phyloP scores from a whole-genome alignment of 768 basidiomycete genomes.

The Boletus tomentosulus region DNA sequence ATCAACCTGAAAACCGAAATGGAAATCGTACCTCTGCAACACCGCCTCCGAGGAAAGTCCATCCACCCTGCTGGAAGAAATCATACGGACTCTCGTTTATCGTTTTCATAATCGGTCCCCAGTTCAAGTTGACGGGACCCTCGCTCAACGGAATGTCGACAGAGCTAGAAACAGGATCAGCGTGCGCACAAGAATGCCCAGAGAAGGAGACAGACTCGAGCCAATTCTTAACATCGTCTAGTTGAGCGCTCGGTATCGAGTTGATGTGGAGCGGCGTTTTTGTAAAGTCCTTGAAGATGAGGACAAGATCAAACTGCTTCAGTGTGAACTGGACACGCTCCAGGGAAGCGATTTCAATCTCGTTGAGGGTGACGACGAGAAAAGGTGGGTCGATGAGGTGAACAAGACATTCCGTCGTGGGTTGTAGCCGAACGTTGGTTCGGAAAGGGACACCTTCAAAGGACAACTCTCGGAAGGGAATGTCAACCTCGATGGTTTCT shows the following conservation, averaged over 20 bases:
- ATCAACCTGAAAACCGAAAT: constrained; percentile 5
- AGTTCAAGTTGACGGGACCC: constrained; percentile 95
- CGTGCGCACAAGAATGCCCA: background rate
- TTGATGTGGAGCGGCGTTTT: constrained; percentile 93
- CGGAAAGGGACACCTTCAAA: constrained; percentile 97
- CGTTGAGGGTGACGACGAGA: constrained; percentile 88
- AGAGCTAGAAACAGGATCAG: constrained; percentile 52
- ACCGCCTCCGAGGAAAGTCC: constrained; percentile 84
- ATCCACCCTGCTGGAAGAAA: constrained; percentile 96
- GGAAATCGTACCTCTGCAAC: constrained; percentile 57
- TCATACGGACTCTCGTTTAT: constrained; percentile 93
- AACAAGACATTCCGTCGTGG: constrained; percentile 94
- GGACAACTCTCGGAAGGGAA: constrained; percentile 95
- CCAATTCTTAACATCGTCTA: constrained; percentile 99
- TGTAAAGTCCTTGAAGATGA: constrained; percentile 95
- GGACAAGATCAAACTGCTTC: constrained; percentile 96
- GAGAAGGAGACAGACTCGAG: constrained; percentile 66
- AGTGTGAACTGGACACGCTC: constrained; percentile 96
- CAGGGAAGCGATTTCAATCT: constrained; percentile 94
- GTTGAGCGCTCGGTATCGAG: constrained; percentile 82
- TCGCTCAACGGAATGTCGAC: constrained; percentile 96
- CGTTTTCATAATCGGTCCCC: constrained; percentile 98
- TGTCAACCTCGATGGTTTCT: constrained; percentile 87
- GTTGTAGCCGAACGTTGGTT: constrained; percentile 90
- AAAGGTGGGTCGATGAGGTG: constrained; percentile 95